phyloP scores from a whole-genome alignment of 306 rosid species.

The Prunus mongolica region DNA sequence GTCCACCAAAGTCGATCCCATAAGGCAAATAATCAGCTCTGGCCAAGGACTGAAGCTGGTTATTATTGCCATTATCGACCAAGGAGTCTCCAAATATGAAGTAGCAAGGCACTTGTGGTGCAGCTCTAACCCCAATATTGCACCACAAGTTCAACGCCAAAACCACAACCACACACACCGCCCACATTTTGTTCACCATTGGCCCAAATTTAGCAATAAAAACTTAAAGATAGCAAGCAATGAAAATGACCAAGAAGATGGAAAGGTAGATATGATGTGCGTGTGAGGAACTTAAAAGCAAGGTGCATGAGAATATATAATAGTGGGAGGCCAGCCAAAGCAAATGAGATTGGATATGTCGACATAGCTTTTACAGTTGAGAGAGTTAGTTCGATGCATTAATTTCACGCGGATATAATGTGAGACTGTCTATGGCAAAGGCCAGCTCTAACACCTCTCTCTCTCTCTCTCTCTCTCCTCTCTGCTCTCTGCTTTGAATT shows the following conservation, averaged over 20 bases:
- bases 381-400: constrained; percentile 53
- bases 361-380: constrained; percentile 39
- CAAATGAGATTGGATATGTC: neutral
- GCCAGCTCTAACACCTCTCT: constrained; percentile 4
- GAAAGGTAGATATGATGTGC: neutral
- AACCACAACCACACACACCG: constrained; percentile 3
- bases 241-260: neutral
- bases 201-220: neutral
- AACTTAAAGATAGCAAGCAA: neutral
- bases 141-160: constrained; percentile 32
- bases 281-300: constrained; percentile 26
- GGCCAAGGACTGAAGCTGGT: constrained; percentile 68
- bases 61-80: constrained; percentile 89
- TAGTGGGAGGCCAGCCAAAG: neutral
- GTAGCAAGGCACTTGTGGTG: constrained; percentile 75
- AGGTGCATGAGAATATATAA: constrained; percentile 30
- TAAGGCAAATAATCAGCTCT: constrained; percentile 78
- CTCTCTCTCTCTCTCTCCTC: neutral
- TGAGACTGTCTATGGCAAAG: constrained; percentile 17
- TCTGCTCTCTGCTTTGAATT: neutral
- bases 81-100: constrained; percentile 91
- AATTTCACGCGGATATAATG: constrained; percentile 64
- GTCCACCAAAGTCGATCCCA: constrained; percentile 78
- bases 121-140: constrained; percentile 30
- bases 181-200: constrained; percentile 8